phyloP scores from a whole-genome alignment of 2,329 filamentous ascomycete genomes.

The Celoporthe dispersa region DNA sequence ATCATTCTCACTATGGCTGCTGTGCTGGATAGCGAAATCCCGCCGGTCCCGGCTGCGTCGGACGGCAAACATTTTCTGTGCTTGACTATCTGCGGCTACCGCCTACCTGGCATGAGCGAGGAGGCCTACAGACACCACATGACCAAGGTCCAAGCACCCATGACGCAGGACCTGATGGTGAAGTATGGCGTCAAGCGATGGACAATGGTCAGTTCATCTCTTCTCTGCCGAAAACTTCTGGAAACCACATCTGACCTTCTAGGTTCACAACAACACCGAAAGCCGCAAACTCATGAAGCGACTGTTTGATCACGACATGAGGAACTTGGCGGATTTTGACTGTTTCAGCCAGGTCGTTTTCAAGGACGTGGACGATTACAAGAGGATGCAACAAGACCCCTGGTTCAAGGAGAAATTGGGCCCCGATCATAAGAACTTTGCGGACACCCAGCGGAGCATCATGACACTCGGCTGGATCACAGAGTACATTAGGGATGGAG shows the following conservation, averaged over 20 bases:
- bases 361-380: slow-evolving; percentile 48
- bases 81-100: slow-evolving; percentile 54
- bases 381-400: slow-evolving; percentile 52
- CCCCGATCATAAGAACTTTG: slow-evolving; percentile 53
- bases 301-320: slow-evolving; percentile 51
- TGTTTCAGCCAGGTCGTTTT: slow-evolving; percentile 56
- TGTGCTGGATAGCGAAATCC: not conserved
- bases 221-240: too few relatives aligned
- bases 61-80: slow-evolving; percentile 40
- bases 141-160: slow-evolving; percentile 49
- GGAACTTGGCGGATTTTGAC: slow-evolving; percentile 54
- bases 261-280: slow-evolving; percentile 47
- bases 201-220: slow-evolving; percentile 44
- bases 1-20: not conserved
- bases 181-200: slow-evolving; percentile 53
- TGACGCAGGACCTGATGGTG: slow-evolving; percentile 53
- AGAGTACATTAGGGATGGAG: slow-evolving; percentile 46
- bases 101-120: slow-evolving; percentile 51
- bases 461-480: slow-evolving; percentile 54
- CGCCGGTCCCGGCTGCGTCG: not conserved
- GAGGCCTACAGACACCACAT: slow-evolving; percentile 53
- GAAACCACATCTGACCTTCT: slow-evolving; percentile 13
- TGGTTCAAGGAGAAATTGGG: slow-evolving; percentile 51
- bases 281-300: slow-evolving; percentile 46
- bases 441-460: slow-evolving; percentile 52